phyloP scores from a whole-genome alignment of 106 monocot genomes.

The Cymbidium sinense region DNA sequence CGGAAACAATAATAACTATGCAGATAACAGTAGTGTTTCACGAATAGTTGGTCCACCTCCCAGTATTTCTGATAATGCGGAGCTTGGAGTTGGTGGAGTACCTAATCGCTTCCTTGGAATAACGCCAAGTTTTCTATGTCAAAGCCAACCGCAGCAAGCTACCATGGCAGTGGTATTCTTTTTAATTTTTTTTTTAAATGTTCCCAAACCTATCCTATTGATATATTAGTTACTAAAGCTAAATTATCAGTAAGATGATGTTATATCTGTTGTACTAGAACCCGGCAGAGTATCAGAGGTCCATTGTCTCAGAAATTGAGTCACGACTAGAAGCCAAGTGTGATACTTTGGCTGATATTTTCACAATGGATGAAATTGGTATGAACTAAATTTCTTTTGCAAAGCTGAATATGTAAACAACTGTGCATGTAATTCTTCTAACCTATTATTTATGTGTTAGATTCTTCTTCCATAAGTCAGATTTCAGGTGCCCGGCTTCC shows the following conservation, averaged over 20 bases:
- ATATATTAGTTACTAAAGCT: neutral
- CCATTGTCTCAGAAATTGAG: conserved; percentile 72
- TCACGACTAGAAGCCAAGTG: conserved; percentile 77
- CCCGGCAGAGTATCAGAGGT: conserved; percentile 69
- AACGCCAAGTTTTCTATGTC: conserved; percentile 63
- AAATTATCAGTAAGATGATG: neutral
- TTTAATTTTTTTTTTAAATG: neutral
- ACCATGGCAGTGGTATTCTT: conserved; percentile 56
- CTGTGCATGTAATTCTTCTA: neutral
- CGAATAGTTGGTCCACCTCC: conserved; percentile 19
- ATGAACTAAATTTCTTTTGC: neutral
- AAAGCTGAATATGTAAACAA: neutral
- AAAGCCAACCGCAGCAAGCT: conserved; percentile 65
- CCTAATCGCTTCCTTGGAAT: conserved; percentile 91
- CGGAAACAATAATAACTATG: conserved; percentile 29
- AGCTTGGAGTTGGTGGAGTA: conserved; percentile 89
- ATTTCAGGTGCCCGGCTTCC: conserved; percentile 75
- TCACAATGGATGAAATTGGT: conserved; percentile 68
- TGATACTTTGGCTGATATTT: conserved; percentile 65
- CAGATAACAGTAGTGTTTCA: conserved; percentile 31
- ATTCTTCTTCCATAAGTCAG: conserved; percentile 69
- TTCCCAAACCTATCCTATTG: neutral
- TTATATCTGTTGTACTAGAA: conserved; percentile 42
- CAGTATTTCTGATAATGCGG: conserved; percentile 34
- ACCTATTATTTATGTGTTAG: conserved; percentile 24